Evolutionary conservation across 2,329 filamentous ascomycete genomes (phyloP), one percentile per base, ranked within the genome.

Genomic region (Colletotrichum filicis): DNA sequence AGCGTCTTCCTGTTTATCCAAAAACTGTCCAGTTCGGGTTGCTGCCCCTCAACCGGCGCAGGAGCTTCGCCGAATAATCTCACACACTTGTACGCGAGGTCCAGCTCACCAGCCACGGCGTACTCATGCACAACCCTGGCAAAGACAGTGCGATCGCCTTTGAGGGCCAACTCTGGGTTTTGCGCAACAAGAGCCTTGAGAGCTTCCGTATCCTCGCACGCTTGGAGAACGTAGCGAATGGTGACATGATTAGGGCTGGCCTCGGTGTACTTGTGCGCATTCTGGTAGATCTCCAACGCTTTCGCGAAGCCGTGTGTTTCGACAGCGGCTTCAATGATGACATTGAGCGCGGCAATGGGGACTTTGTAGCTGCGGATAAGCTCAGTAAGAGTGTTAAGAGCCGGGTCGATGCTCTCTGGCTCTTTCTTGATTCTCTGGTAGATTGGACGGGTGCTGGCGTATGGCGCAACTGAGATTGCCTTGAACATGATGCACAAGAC

Each of bases 401-500:
- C 89, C 52, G 87, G 81, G 19, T 85, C 79, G 1, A 89, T 83
- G 4, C 88, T 84, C 0, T 79, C 78, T 0, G 85, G 81, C 1
- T 86, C 82, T 52, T 84, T 78, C 52, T 83, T 83, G 55, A 97
- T 84, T 71, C 89, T 83, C 4, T 80, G 78, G 76, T 88, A 91
- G 26, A 98, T 84, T 2, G 90, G 82, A 19, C 92, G 87, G 2
- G 93, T 95, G 67, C 89, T 92, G 16, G 85, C 88, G 4, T 86
- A 79, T 42, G 90, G 88, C 3, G 91, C 86, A 52, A 87, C 80
- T 5, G 92, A 79, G 5, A 91, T 90, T 22, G 91, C 89, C 72
- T 89, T 87, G 26, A 89, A 83, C 92, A 97, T 97, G 79, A 95
- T 92, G 75, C 90, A 90, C 19, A 98, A 85, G 1, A 93, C 87